Conservation (phyloP, 345 rosid species). For the Laguncularia racemosa region DNA sequence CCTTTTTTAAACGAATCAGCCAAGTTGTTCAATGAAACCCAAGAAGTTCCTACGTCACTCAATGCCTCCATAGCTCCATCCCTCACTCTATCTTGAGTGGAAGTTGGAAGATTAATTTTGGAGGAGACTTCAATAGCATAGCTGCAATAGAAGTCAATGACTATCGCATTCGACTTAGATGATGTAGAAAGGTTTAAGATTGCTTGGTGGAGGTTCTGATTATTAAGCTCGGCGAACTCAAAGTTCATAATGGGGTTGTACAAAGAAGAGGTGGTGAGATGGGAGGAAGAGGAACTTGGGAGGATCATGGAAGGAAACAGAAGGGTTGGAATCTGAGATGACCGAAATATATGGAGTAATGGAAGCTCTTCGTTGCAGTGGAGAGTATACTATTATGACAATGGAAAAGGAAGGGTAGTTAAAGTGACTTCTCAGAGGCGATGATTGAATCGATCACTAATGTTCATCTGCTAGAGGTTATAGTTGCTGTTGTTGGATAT, state of each 20-base stretch:
- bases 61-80: slow-evolving; percentile 3
- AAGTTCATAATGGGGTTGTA: background rate
- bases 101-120: slow-evolving; percentile 15
- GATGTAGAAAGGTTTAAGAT: slow-evolving; percentile 9
- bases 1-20: no score
- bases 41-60: slow-evolving; percentile 5
- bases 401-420: slow-evolving; percentile 12
- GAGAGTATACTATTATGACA: slow-evolving; percentile 10
- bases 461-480: no score
- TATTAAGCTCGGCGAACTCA: slow-evolving; percentile 6
- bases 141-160: slow-evolving; percentile 21
- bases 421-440: slow-evolving; percentile 13
- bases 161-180: slow-evolving; percentile 9
- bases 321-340: slow-evolving; percentile 11
- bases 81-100: no score
- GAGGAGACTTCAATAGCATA: slow-evolving; percentile 8
- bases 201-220: slow-evolving; percentile 12
- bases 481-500: no score
- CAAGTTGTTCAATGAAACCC: no score
- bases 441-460: no score
- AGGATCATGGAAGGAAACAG: slow-evolving; percentile 21
- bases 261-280: slow-evolving; percentile 8
- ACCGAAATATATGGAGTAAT: slow-evolving; percentile 4
- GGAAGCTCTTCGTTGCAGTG: background rate
- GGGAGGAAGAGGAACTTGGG: slow-evolving; percentile 11